phyloP scores from a whole-genome alignment of 1,284 basidiomycete genomes.

The Microbotryum violaceum region DNA sequence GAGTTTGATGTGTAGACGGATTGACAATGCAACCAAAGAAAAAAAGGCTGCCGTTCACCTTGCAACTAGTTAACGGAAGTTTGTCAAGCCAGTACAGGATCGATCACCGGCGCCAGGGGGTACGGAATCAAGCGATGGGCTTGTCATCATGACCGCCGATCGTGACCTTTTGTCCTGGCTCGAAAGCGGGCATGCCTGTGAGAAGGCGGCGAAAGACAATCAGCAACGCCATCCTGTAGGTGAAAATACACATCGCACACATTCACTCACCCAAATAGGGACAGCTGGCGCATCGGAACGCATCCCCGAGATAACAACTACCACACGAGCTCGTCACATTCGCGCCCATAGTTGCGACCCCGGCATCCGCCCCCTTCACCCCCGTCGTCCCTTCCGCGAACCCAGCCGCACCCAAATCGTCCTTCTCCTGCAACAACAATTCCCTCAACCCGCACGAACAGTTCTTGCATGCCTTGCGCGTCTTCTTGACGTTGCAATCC shows the following conservation, averaged over 20 bases:
- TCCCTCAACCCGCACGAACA: slow-evolving; percentile 92
- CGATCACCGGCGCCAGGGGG: no score
- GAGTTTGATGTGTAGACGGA: no score
- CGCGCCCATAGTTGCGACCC: slow-evolving; percentile 49
- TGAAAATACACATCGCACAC: slow-evolving; percentile 10
- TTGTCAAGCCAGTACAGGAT: no score
- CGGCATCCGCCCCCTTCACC: slow-evolving; percentile 53
- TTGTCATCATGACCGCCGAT: neutral
- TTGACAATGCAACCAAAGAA: no score
- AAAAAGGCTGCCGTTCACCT: no score
- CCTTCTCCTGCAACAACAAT: slow-evolving; percentile 67
- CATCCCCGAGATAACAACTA: slow-evolving; percentile 96
- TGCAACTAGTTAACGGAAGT: no score
- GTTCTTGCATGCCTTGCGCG: slow-evolving; percentile 80
- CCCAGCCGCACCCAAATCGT: slow-evolving; percentile 48
- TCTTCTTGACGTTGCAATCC: slow-evolving; percentile 41
- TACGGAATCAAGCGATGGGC: no score
- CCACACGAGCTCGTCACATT: slow-evolving; percentile 86
- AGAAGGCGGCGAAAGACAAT: neutral
- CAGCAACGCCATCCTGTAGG: slow-evolving; percentile 8
- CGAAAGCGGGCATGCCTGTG: slow-evolving; percentile 85
- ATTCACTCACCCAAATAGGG: slow-evolving; percentile 77
- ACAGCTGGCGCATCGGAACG: slow-evolving; percentile 90
- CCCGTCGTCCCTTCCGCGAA: slow-evolving; percentile 50
- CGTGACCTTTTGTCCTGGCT: slow-evolving; percentile 58